phyloP scores from a whole-genome alignment of 345 rosid genomes.

The Trapa bicornis region DNA sequence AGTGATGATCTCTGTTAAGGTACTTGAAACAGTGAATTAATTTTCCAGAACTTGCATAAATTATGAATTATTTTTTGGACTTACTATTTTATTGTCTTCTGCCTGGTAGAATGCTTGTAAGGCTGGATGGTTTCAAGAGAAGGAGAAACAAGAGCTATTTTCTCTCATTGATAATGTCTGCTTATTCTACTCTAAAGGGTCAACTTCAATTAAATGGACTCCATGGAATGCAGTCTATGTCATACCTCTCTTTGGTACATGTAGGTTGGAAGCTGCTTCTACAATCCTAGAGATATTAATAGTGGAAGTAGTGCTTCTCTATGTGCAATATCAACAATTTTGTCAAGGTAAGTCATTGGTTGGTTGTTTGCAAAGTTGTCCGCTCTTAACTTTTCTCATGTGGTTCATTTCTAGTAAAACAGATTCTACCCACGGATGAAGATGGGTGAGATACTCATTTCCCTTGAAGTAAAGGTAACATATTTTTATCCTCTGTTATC shows the following conservation, averaged over 20 bases:
- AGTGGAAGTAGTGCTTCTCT: slow-evolving; percentile 13
- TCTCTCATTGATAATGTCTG: slow-evolving; percentile 5
- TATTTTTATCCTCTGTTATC: no score
- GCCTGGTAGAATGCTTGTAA: slow-evolving; percentile 35
- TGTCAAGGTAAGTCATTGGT: slow-evolving; percentile 36
- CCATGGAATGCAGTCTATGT: no score
- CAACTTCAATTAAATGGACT: no score
- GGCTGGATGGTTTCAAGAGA: slow-evolving; percentile 59
- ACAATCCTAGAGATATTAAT: slow-evolving; percentile 4
- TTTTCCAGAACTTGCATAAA: neutral
- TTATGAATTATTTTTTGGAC: no score
- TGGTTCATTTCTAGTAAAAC: slow-evolving; percentile 3
- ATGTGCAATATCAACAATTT: slow-evolving; percentile 29
- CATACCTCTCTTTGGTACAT: slow-evolving; percentile 9
- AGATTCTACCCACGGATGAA: slow-evolving; percentile 73
- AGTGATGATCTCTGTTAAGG: no score
- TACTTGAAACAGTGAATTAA: neutral
- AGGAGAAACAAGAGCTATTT: slow-evolving; percentile 42
- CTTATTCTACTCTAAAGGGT: no score
- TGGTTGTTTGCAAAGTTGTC: neutral
- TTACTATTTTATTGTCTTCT: no score
- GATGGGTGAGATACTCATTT: slow-evolving; percentile 46
- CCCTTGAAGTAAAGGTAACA: no score
- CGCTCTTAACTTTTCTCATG: slow-evolving; percentile 2
- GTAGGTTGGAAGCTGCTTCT: slow-evolving; percentile 48